These are phyloP conservation scores for Vitis hybrid DNA, from an alignment of 177 flowering plant genomes.

Conservation along the genomic window DNA sequence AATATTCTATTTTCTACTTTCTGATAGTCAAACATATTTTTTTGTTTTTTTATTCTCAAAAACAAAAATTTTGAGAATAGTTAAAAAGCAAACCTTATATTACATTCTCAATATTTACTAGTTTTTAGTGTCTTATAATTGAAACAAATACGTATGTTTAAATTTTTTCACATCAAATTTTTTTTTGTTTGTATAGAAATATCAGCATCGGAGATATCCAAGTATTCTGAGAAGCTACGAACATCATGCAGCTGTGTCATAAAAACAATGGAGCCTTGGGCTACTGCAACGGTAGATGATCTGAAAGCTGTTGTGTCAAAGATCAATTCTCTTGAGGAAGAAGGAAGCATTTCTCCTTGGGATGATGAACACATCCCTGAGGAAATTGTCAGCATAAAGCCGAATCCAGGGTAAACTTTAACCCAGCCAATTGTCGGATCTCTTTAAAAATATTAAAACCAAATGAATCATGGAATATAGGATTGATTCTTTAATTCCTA, in stretches of 20 bases:
- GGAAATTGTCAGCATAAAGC: constrained; percentile 70
- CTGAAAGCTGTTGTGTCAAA: constrained; percentile 54
- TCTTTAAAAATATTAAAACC: background rate
- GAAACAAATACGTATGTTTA: background rate
- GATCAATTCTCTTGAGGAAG: constrained; percentile 63
- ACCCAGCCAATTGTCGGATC: background rate
- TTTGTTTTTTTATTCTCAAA: too few species aligned
- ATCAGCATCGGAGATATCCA: constrained; percentile 71
- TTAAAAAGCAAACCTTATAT: too few species aligned
- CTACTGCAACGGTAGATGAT: constrained; percentile 61
- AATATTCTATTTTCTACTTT: too few species aligned
- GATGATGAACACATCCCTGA: constrained; percentile 90
- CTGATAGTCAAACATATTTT: too few species aligned
- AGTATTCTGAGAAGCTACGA: constrained; percentile 57
- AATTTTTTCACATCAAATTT: background rate
- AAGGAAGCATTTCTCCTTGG: constrained; percentile 66
- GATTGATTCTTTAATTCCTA: too few species aligned
- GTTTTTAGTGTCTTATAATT: constrained; percentile 1
- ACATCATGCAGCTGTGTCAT: constrained; percentile 77
- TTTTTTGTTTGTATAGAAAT: constrained; percentile 45
- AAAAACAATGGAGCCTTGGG: constrained; percentile 77
- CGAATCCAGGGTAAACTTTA: constrained; percentile 72
- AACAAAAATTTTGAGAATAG: too few species aligned
- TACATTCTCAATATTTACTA: too few species aligned
- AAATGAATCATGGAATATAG: too few species aligned